Evolutionary conservation across 495 filamentous ascomycete species (phyloP), one percentile per base, ranked within the genome.

Genomic region (Achaetomiella virescens): DNA sequence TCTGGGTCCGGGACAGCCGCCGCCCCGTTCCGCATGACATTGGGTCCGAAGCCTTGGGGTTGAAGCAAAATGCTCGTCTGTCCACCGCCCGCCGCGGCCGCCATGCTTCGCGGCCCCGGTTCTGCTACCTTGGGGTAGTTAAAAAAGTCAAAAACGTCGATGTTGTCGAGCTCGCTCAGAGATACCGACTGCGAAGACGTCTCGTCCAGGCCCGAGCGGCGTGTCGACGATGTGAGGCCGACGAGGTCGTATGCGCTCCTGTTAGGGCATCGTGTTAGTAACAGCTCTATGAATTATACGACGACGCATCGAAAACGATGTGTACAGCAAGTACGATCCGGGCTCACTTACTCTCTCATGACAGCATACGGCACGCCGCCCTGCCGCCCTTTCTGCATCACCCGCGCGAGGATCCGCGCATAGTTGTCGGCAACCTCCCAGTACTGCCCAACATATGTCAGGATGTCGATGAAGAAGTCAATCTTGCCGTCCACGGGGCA

Each of bases 91-190:
- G 38, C 17, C 38, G 38, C 12, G 15, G n/a, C 17, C 4, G 38
- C 17, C 38, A 21, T 41, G 38, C 17, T 41, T 41, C 38, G n/a
- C 38, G 38, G n/a, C 10, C 38, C 17, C 15, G 38, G 38, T 41
- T 41, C 17, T 20, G 38, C 38, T 20, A 41, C 38, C 38, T 41
- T 41, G 38, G 18, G 18, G 38, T 41, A 21, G 38, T 41, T 41
- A n/a, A 41, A 41, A 41, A 41, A 41, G 38, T 41, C 38, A 41
- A 41, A 41, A n/a, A 41, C 38, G 38, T 41, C 38, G 38, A 41
- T 41, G 38, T 17, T 41, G 38, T 41, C 38, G 38, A 41, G 38
- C n/a, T 41, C 38, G 17, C 38, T 41, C 9, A 21, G 38, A 41
- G 38, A 41, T 8, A 41, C 38, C 15, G 38, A 41, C 38, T 41